These are phyloP conservation scores for Leptodontidium sp. DNA, from an alignment of 2,329 filamentous ascomycete species.

Conservation along the genomic window DNA sequence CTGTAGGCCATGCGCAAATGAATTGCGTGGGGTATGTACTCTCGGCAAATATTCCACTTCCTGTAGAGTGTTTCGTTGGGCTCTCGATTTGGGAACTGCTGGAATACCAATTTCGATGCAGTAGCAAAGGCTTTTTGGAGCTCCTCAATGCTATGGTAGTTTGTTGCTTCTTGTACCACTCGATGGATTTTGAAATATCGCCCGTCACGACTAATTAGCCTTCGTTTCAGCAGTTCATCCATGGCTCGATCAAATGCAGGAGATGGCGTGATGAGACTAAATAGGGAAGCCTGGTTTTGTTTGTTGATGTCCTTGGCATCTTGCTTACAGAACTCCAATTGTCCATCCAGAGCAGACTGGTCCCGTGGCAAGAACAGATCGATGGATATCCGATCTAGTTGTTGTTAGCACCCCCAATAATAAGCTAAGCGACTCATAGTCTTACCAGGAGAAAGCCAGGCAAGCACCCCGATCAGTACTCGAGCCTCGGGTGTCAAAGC, in stretches of 20 bases:
- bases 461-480: slow-evolving; percentile 33
- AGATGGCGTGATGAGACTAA: slow-evolving; percentile 27
- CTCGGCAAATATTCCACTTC: slow-evolving; percentile 29
- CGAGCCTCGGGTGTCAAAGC: slow-evolving; percentile 25
- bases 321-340: slow-evolving; percentile 34
- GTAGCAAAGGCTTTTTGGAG: slow-evolving; percentile 31
- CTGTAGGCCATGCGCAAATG: slow-evolving; percentile 28
- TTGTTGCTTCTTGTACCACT: slow-evolving; percentile 39
- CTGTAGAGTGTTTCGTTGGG: slow-evolving; percentile 12
- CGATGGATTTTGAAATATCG: slow-evolving; percentile 34
- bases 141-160: slow-evolving; percentile 32
- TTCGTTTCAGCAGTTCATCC: slow-evolving; percentile 27
- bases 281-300: slow-evolving; percentile 20
- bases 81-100: slow-evolving; percentile 35
- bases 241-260: slow-evolving; percentile 29
- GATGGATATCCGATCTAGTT: slow-evolving; percentile 32
- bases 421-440: not conserved
- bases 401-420: not conserved
- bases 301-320: slow-evolving; percentile 20
- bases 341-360: slow-evolving; percentile 34
- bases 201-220: slow-evolving; percentile 35
- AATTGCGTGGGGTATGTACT: slow-evolving; percentile 33
- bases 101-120: slow-evolving; percentile 30
- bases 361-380: slow-evolving; percentile 37
- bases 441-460: slow-evolving; percentile 32